These are phyloP conservation scores for Kwoniella mangroviensis DNA, from an alignment of 768 basidiomycete genomes.

Conservation along the genomic window DNA sequence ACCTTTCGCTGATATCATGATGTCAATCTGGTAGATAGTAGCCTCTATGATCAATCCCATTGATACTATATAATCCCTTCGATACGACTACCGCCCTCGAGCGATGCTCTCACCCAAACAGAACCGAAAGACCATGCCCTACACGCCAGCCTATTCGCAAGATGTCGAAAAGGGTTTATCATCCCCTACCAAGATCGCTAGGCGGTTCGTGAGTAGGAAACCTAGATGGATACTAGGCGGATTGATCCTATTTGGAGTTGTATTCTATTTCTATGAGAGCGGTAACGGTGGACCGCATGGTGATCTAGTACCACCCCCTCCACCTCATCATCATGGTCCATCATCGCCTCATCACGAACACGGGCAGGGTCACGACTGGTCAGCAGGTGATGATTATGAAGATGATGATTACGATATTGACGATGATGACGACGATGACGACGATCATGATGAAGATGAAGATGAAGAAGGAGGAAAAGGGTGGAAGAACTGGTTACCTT, in stretches of 20 bases:
- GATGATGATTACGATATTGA: constrained; percentile 5
- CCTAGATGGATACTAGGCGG: constrained; percentile 12
- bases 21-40: too few species aligned
- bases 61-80: background rate
- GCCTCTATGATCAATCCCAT: background rate
- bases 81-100: background rate
- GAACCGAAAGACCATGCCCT: constrained; percentile 14
- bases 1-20: too few species aligned
- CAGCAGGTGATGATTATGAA: constrained; percentile 3
- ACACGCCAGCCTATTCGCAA: constrained; percentile 18
- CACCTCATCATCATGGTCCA: constrained; percentile 5
- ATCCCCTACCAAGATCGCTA: constrained; percentile 11
- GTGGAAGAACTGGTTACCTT: constrained; percentile 20
- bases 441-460: constrained; percentile 1
- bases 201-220: constrained; percentile 5
- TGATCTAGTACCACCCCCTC: background rate
- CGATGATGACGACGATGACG: constrained; percentile 18
- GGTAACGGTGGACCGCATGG: background rate
- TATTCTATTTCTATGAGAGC: constrained; percentile 10
- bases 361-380: constrained; percentile 1
- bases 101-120: constrained; percentile 14
- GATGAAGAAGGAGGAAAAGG: background rate
- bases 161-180: constrained; percentile 24
- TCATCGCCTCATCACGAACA: background rate
- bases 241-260: background rate